These are phyloP conservation scores for Alternaria postmessia DNA, from an alignment of 2,329 filamentous ascomycete species.

Conservation along the genomic window DNA sequence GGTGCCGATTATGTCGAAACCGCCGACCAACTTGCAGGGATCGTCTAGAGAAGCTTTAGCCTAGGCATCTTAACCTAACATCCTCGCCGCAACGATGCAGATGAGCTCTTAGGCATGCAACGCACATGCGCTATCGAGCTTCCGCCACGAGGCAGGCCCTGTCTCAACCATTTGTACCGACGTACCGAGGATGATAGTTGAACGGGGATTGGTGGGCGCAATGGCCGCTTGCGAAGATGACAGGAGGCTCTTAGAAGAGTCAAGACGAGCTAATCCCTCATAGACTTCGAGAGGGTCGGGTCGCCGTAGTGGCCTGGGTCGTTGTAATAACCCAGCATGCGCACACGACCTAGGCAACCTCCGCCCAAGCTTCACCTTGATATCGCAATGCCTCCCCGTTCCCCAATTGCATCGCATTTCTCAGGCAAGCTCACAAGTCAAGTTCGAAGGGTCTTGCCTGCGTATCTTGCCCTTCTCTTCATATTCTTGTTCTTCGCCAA, in stretches of 20 bases:
- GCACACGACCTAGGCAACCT: slow-evolving; percentile 40
- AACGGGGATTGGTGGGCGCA: slow-evolving; percentile 11
- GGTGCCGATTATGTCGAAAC: slow-evolving; percentile 17
- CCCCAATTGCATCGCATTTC: slow-evolving; percentile 46
- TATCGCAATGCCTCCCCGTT: slow-evolving; percentile 44
- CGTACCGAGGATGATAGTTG: slow-evolving; percentile 16
- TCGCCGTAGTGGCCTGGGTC: slow-evolving; percentile 24
- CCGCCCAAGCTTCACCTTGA: slow-evolving; percentile 45
- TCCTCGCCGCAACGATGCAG: slow-evolving; percentile 21
- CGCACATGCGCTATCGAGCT: slow-evolving; percentile 15
- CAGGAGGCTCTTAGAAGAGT: slow-evolving; percentile 18
- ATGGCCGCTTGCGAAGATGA: slow-evolving; percentile 9
- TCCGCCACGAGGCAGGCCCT: slow-evolving; percentile 2
- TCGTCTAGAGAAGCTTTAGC: slow-evolving; percentile 32
- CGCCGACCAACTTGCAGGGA: slow-evolving; percentile 27
- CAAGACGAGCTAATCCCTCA: slow-evolving; percentile 24
- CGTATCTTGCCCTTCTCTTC: slow-evolving; percentile 42
- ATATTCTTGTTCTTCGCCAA: slow-evolving; percentile 46
- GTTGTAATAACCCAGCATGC: slow-evolving; percentile 47
- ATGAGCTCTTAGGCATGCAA: slow-evolving; percentile 7
- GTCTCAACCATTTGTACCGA: slow-evolving; percentile 11
- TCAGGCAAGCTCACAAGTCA: slow-evolving; percentile 44
- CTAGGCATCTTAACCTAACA: slow-evolving; percentile 25
- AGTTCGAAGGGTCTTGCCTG: slow-evolving; percentile 45
- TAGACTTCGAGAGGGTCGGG: slow-evolving; percentile 17